Conservation (phyloP, 2,329 filamentous ascomycete genomes). For the Talaromyces sp. region DNA sequence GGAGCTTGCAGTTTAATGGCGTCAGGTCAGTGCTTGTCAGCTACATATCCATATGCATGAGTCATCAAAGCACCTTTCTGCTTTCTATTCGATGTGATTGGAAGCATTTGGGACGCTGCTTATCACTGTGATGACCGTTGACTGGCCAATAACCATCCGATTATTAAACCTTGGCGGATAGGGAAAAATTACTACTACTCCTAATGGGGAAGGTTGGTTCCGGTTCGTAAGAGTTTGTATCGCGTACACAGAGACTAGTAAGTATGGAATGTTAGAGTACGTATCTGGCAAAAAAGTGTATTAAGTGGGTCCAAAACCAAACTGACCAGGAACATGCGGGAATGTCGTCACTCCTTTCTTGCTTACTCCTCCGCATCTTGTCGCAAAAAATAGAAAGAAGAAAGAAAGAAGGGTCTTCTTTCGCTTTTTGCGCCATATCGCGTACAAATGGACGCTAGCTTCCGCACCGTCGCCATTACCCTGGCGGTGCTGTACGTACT, state of each 20-base stretch:
- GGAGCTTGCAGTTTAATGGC: too few species aligned
- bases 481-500: neutral
- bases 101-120: neutral
- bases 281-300: neutral
- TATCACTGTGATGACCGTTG: neutral
- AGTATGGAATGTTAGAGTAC: too few species aligned
- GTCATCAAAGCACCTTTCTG: neutral
- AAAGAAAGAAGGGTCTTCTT: neutral
- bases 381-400: neutral
- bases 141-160: neutral
- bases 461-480: neutral
- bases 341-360: neutral
- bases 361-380: neutral
- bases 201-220: too few species aligned
- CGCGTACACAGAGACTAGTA: too few species aligned
- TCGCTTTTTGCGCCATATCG: neutral
- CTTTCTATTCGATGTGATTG: neutral
- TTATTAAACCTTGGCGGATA: neutral
- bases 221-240: too few species aligned
- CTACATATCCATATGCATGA: neutral
- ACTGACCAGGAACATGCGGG: neutral
- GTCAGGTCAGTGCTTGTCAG: neutral
- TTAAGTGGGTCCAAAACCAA: neutral
- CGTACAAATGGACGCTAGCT: neutral
- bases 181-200: too few species aligned